A percentile compares a stretch with the other conserved stretches of the same genome.
Conservation (phyloP, 768 basidiomycete species). For the Zangia roseola region DNA sequence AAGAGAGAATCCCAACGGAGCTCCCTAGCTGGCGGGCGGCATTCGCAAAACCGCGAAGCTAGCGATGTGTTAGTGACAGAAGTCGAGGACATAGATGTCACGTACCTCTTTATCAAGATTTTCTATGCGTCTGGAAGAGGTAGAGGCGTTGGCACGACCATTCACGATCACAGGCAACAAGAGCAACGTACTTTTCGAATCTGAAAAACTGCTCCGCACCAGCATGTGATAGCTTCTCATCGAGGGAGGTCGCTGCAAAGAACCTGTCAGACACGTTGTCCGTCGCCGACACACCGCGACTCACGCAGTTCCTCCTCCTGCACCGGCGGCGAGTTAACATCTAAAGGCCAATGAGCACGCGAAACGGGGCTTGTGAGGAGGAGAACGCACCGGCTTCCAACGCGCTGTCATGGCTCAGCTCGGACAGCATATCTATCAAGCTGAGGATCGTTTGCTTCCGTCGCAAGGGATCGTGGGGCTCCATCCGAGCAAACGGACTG, state of each 20-base stretch:
- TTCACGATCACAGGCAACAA: background rate
- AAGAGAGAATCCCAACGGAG: slow-evolving; percentile 55
- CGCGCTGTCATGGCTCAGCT: slow-evolving; percentile 41
- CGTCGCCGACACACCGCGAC: slow-evolving; percentile 1
- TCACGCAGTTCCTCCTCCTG: slow-evolving; percentile 46
- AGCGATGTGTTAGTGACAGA: slow-evolving; percentile 10
- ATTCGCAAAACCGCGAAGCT: slow-evolving; percentile 54
- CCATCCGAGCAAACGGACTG: slow-evolving; percentile 30
- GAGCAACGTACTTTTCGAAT: slow-evolving; percentile 43
- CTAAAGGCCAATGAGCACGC: slow-evolving; percentile 16
- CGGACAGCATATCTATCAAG: slow-evolving; percentile 45
- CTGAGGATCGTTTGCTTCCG: slow-evolving; percentile 49
- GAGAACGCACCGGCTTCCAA: slow-evolving; percentile 32
- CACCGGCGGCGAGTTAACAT: slow-evolving; percentile 31
- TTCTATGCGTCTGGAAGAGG: slow-evolving; percentile 39
- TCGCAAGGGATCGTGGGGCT: slow-evolving; percentile 27
- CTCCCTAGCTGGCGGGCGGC: slow-evolving; percentile 56
- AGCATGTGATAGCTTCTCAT: slow-evolving; percentile 49
- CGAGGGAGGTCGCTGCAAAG: slow-evolving; percentile 39
- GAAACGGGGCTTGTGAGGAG: background rate
- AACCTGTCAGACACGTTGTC: slow-evolving; percentile 7
- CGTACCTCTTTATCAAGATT: slow-evolving; percentile 49
- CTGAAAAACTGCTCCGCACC: slow-evolving; percentile 48
- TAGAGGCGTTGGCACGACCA: slow-evolving; percentile 5
- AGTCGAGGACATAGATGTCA: background rate